Evolutionary conservation across 2,329 filamentous ascomycete species (phyloP).

Genomic region (Cordyceps fumosorosea): DNA sequence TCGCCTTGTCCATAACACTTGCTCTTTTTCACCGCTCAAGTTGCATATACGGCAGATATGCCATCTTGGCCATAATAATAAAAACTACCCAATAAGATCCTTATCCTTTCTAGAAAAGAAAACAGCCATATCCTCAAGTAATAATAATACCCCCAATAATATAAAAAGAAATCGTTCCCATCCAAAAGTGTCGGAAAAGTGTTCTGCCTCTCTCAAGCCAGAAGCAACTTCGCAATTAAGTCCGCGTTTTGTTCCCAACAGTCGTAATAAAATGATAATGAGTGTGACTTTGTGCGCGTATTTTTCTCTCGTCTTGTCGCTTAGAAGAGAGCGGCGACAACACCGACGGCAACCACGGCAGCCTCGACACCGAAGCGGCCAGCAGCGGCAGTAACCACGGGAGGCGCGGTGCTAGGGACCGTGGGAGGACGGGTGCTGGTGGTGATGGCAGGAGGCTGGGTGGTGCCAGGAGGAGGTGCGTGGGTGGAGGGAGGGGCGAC

Average conservation of each 20-base stretch:
- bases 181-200: neutral
- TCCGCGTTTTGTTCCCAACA: neutral
- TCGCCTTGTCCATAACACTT: constrained; percentile 4
- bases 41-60: constrained; percentile 1
- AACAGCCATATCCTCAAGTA: neutral
- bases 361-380: constrained; percentile 25
- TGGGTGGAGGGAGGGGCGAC: neutral
- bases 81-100: neutral
- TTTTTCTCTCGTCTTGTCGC: neutral
- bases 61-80: neutral
- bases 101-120: neutral
- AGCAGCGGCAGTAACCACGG: constrained; percentile 25
- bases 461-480: neutral
- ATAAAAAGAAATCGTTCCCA: neutral
- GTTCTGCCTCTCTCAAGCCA: constrained; percentile 3
- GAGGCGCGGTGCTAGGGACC: constrained; percentile 15
- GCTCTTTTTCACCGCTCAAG: neutral
- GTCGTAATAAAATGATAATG: neutral
- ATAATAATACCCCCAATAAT: neutral
- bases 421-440: constrained; percentile 12
- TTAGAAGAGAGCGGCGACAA: constrained; percentile 30
- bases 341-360: constrained; percentile 25
- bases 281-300: neutral
- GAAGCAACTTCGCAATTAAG: neutral
- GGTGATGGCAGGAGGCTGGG: constrained; percentile 15